Conservation (phyloP, 768 basidiomycete species). For the Lactarius trivialis region DNA sequence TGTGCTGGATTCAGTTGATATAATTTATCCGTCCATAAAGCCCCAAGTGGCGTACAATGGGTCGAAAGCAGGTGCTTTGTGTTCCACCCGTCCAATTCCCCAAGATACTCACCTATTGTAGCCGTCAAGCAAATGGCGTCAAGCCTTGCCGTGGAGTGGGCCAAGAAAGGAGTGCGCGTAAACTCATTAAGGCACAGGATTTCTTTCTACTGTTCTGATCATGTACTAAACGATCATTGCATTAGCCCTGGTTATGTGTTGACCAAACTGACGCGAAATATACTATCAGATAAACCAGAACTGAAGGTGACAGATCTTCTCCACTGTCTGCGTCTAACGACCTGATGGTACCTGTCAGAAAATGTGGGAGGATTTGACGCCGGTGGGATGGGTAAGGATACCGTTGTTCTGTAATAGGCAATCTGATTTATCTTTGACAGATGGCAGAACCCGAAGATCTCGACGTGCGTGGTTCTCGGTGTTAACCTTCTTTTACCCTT, state of each 20-base stretch:
- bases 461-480: conserved; percentile 46
- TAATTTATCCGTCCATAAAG: conserved; percentile 30
- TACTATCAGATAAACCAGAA: conserved; percentile 67
- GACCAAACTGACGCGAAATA: conserved; percentile 80
- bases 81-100: background rate
- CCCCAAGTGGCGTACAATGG: conserved; percentile 94
- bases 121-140: conserved; percentile 93
- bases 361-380: conserved; percentile 80
- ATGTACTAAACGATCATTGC: conserved; percentile 10
- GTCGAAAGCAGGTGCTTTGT: conserved; percentile 75
- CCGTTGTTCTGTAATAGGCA: conserved; percentile 13
- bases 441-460: conserved; percentile 88
- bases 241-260: conserved; percentile 89
- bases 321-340: conserved; percentile 1
- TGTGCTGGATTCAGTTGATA: background rate
- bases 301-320: conserved; percentile 51
- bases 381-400: conserved; percentile 71
- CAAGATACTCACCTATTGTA: conserved; percentile 25
- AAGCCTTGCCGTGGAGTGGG: conserved; percentile 94
- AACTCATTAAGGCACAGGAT: conserved; percentile 62
- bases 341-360: conserved; percentile 38
- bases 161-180: conserved; percentile 79
- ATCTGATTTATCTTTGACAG: conserved; percentile 32
- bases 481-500: conserved; percentile 21
- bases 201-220: conserved; percentile 1